Evolutionary conservation across 2,329 filamentous ascomycete species (phyloP).

Genomic region (Falciphora oryzae): DNA sequence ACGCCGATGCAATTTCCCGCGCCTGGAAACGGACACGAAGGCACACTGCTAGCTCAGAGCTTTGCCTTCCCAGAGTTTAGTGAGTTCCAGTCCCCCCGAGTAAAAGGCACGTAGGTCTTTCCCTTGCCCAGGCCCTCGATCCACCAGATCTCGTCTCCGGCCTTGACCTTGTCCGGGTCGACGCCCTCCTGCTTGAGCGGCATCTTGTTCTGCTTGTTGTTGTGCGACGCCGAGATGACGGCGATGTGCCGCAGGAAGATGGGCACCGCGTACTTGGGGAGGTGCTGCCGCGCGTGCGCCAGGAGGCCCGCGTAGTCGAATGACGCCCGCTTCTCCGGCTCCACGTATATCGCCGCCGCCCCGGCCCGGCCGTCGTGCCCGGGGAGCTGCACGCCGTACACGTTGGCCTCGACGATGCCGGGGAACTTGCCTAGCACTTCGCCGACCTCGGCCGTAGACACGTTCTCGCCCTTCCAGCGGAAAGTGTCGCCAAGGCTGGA

Average conservation of each 20-base stretch:
- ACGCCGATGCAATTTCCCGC: background rate
- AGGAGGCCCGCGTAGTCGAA: slow-evolving; percentile 59
- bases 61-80: slow-evolving; percentile 22
- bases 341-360: slow-evolving; percentile 42
- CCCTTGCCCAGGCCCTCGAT: slow-evolving; percentile 52
- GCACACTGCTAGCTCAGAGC: slow-evolving; percentile 15
- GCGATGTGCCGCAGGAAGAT: slow-evolving; percentile 62
- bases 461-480: slow-evolving; percentile 78
- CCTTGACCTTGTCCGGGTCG: slow-evolving; percentile 43
- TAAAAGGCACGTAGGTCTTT: slow-evolving; percentile 54
- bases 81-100: slow-evolving; percentile 49
- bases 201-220: slow-evolving; percentile 77
- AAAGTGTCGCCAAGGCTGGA: slow-evolving; percentile 63
- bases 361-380: slow-evolving; percentile 80
- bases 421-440: slow-evolving; percentile 64
- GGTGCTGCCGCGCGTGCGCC: slow-evolving; percentile 47
- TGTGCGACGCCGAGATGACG: slow-evolving; percentile 57
- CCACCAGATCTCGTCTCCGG: slow-evolving; percentile 41
- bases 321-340: slow-evolving; percentile 14
- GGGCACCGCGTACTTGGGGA: slow-evolving; percentile 71
- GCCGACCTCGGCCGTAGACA: slow-evolving; percentile 74
- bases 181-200: slow-evolving; percentile 62
- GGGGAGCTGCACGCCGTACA: slow-evolving; percentile 76
- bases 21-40: background rate
- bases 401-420: slow-evolving; percentile 69